Conservation (phyloP, 1,284 basidiomycete genomes). For the Cutaneotrichosporon spelunceum region DNA sequence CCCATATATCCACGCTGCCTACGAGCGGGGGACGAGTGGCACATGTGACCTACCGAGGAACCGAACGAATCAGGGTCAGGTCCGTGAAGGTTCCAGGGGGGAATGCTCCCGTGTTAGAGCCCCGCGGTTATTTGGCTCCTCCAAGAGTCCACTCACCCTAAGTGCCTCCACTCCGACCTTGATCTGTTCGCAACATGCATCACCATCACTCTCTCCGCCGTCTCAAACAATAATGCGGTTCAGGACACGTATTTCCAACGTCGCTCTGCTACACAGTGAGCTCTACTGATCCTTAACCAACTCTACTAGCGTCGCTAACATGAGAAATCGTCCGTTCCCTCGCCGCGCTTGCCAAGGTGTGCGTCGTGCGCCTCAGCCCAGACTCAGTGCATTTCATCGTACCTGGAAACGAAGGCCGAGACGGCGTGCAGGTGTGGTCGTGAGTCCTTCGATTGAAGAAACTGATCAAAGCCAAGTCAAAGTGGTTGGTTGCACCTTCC, state of each 20-base stretch:
- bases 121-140: no score
- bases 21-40: no score
- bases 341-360: slow-evolving; percentile 78
- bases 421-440: slow-evolving; percentile 91
- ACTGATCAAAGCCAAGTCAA: slow-evolving; percentile 47
- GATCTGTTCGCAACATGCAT: not conserved
- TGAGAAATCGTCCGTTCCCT: slow-evolving; percentile 70
- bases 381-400: slow-evolving; percentile 72
- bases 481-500: slow-evolving; percentile 38
- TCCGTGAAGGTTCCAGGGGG: no score
- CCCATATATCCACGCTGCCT: no score
- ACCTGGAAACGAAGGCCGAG: slow-evolving; percentile 70
- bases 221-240: slow-evolving; percentile 60
- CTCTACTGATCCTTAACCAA: slow-evolving; percentile 23
- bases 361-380: slow-evolving; percentile 73
- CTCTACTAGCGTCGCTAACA: not conserved
- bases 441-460: slow-evolving; percentile 53
- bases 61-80: no score
- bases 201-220: not conserved
- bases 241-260: slow-evolving; percentile 62
- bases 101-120: no score
- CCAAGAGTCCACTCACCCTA: not conserved
- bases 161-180: not conserved
- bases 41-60: no score
- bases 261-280: slow-evolving; percentile 60